Conservation (phyloP, 164 flowering plant species). For the Kalanchoe fedtschenkoi region DNA sequence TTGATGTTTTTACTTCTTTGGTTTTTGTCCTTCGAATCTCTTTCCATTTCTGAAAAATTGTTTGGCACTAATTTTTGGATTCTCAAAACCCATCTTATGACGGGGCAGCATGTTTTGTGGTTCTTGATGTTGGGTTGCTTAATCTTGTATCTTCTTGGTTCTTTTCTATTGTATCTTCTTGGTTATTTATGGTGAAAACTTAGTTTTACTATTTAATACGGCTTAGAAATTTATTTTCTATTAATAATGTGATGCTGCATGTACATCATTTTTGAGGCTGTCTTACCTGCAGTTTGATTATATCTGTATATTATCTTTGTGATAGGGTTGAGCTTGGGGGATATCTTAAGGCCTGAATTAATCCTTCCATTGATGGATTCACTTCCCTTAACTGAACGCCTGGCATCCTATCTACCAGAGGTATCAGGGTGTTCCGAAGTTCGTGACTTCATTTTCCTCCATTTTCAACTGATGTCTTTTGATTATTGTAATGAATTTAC, state of each 20-base stretch:
- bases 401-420: conserved; percentile 84
- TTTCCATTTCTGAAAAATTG: too few species aligned
- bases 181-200: too few species aligned
- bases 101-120: too few species aligned
- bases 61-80: too few species aligned
- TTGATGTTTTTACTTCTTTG: too few species aligned
- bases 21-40: too few species aligned
- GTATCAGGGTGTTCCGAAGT: conserved; percentile 22
- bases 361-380: conserved; percentile 63
- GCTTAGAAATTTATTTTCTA: background rate
- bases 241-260: background rate
- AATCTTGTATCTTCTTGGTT: too few species aligned
- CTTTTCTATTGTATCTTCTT: too few species aligned
- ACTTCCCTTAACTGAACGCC: conserved; percentile 48
- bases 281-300: background rate
- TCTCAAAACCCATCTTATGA: too few species aligned
- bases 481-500: conserved; percentile 14
- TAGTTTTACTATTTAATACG: background rate
- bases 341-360: conserved; percentile 82
- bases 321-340: conserved; percentile 72
- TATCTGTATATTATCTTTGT: conserved; percentile 5
- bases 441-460: background rate
- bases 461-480: conserved; percentile 6
- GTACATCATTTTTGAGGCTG: background rate
- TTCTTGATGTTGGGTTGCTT: too few species aligned